Base-by-base conservation (phyloP, 441 rosid genomes). In the Populus hybrid region DNA sequence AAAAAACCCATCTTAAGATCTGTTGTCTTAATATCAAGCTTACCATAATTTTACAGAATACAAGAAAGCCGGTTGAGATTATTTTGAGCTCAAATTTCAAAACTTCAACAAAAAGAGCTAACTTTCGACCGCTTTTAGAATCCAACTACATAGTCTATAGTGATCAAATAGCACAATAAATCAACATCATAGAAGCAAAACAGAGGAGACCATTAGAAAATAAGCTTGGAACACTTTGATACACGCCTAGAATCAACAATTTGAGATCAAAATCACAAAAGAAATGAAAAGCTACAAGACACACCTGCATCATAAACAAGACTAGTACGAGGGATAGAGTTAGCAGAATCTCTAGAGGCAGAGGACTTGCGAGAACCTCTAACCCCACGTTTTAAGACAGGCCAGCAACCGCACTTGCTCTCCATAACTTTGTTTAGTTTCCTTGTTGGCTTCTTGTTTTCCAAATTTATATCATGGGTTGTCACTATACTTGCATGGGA, bases 221-320 rank as follows among this genome's bases (percentile, higher is more conserved):
- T 28, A 67, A 6, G 76, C 20, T 67, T 72, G 38, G 69, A 73
- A 64, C 70, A 36, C 10, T 7, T 53, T 21, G 28, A 59, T 1
- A 16, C 57, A 53, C 4, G 61, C 67, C 26, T 16, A 18, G 64
- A 53, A 57, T 30, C 26, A 9, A 53, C 2, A 70, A 72, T 30
- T 63, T 28, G 38, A 59, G 40, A 42, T 64, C 8, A 73, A 76
- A 70, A 71, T n/a, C 30, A 30, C 26, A 23, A 63, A 32, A 42
- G 10, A 59, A 35, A 61, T 42, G 21, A 75, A 6, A 73, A 26
- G 8, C 7, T 18, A 50, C 18, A 20, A 67, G 20, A 14, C 57
- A 50, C 20, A 91, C 95, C 92, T 75, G 93, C 90, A 79, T 91
- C 95, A 82, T 88, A 91, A 82, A 91, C 93, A 66, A 89, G 91